Conservation (phyloP, 192 early-diverging fungal genomes). For the Coemansia sp. region DNA sequence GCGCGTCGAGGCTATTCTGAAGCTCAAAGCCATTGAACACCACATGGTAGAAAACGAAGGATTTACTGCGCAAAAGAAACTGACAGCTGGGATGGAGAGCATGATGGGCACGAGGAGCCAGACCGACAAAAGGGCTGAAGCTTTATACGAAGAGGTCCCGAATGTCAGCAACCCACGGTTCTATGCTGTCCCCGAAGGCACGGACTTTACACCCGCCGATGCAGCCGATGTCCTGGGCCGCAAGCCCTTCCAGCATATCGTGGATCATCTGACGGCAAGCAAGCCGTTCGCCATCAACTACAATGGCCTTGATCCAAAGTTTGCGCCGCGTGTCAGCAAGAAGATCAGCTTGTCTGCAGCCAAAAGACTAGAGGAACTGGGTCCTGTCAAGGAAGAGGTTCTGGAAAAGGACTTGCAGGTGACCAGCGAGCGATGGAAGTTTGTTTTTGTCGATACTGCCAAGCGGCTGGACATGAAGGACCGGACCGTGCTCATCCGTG, state of each 20-base stretch:
- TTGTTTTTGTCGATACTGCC: constrained; percentile 61
- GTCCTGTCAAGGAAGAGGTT: constrained; percentile 28
- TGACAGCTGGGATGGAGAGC: constrained; percentile 81
- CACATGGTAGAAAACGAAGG: constrained; percentile 63
- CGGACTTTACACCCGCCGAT: constrained; percentile 69
- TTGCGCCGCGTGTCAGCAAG: constrained; percentile 31
- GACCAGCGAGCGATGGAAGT: constrained; percentile 56
- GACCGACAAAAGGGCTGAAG: constrained; percentile 49
- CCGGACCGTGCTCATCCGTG: constrained; percentile 58
- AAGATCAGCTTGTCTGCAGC: constrained; percentile 24
- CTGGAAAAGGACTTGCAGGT: constrained; percentile 37
- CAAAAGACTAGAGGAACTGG: constrained; percentile 23
- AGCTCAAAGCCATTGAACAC: constrained; percentile 78
- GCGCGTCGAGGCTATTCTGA: constrained; percentile 87
- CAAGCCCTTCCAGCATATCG: constrained; percentile 56
- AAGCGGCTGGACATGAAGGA: constrained; percentile 52
- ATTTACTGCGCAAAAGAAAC: constrained; percentile 62
- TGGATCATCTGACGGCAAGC: constrained; percentile 48
- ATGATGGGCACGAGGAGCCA: constrained; percentile 62
- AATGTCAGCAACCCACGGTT: constrained; percentile 73
- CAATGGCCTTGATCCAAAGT: constrained; percentile 36
- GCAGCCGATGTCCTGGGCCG: constrained; percentile 79
- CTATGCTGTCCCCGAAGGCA: constrained; percentile 78
- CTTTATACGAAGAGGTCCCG: constrained; percentile 58
- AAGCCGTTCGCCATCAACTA: constrained; percentile 48